These are phyloP conservation scores for Chytriomyces sp. DNA, from an alignment of 192 early-diverging fungal genomes.

Conservation along the genomic window DNA sequence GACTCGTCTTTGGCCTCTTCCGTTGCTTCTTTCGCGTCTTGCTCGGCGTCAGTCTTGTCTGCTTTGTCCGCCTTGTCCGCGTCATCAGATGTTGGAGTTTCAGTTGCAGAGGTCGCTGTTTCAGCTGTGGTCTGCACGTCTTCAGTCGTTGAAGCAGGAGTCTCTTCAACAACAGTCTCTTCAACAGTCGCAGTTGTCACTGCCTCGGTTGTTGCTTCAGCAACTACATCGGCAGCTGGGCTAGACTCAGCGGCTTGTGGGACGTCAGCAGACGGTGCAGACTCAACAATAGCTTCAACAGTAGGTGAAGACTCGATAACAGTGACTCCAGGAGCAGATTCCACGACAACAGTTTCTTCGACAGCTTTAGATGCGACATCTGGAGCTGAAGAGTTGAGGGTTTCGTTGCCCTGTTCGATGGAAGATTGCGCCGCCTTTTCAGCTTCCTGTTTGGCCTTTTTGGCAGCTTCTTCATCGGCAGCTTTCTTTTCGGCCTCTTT, in stretches of 20 bases:
- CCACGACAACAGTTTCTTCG: neutral
- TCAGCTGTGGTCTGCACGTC: neutral
- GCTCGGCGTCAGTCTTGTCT: too few relatives aligned
- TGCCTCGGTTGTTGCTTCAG: neutral
- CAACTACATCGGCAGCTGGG: neutral
- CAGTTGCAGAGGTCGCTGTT: neutral
- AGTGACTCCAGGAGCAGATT: neutral
- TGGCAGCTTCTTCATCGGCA: constrained; percentile 7
- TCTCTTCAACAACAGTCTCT: neutral
- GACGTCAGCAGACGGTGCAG: neutral
- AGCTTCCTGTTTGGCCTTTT: constrained; percentile 12
- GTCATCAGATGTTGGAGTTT: neutral
- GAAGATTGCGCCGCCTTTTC: neutral
- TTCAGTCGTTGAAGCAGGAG: neutral
- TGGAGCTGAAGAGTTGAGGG: neutral
- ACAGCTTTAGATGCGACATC: neutral
- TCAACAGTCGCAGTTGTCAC: neutral
- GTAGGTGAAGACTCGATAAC: neutral
- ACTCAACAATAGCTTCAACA: neutral
- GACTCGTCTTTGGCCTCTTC: constrained; percentile 2
- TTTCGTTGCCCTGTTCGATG: neutral
- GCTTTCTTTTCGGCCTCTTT: constrained; percentile 6
- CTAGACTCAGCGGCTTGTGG: neutral
- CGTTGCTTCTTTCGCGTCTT: neutral
- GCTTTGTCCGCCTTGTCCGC: too few relatives aligned